Conservation (phyloP, 1,284 basidiomycete species). For the Ustilago trichophora region DNA sequence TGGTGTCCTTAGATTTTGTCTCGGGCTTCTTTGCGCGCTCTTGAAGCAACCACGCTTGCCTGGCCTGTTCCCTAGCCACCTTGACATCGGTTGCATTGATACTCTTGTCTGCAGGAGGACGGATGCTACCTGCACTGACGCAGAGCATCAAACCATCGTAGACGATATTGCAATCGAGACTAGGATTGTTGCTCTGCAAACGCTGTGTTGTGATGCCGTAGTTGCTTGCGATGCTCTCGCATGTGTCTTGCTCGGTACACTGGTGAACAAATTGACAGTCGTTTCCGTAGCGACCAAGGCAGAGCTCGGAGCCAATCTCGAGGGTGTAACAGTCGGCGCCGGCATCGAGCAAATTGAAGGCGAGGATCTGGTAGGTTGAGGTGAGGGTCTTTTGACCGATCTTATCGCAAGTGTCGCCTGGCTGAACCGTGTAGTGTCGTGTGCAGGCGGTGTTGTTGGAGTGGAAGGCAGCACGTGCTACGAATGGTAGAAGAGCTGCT, state of each 20-base stretch:
- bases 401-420: slow-evolving; percentile 75
- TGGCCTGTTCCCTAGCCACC: slow-evolving; percentile 23
- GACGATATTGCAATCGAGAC: slow-evolving; percentile 48
- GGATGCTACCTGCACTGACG: slow-evolving; percentile 48
- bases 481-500: slow-evolving; percentile 18
- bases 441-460: slow-evolving; percentile 69
- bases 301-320: slow-evolving; percentile 69
- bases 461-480: slow-evolving; percentile 37
- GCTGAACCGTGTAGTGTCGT: slow-evolving; percentile 73
- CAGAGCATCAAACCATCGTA: slow-evolving; percentile 58
- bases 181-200: slow-evolving; percentile 57
- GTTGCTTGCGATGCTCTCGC: slow-evolving; percentile 46
- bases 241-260: slow-evolving; percentile 40
- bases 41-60: slow-evolving; percentile 20
- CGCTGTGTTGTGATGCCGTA: slow-evolving; percentile 45
- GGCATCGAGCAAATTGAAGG: slow-evolving; percentile 71
- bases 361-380: slow-evolving; percentile 79
- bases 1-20: background rate
- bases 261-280: slow-evolving; percentile 61
- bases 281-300: slow-evolving; percentile 58
- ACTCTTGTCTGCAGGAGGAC: slow-evolving; percentile 44
- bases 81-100: slow-evolving; percentile 42
- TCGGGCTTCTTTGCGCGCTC: background rate
- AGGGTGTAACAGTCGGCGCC: slow-evolving; percentile 74
- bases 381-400: slow-evolving; percentile 75